These are phyloP conservation scores for Maudiozyma pseudohumilis DNA, from an alignment of 805 yeast species.

Conservation along the genomic window DNA sequence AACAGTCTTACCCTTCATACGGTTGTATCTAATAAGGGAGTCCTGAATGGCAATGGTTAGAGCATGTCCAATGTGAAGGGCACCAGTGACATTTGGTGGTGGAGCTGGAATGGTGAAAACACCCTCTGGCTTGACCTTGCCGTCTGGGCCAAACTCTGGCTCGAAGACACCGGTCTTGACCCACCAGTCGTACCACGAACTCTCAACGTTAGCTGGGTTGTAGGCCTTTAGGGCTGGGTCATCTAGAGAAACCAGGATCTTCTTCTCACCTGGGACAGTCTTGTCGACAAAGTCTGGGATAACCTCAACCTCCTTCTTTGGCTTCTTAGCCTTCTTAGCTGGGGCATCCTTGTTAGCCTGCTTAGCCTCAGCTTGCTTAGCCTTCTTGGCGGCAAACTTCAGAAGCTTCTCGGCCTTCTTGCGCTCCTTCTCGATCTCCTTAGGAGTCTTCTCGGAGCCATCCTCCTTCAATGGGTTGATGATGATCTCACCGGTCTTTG, in stretches of 20 bases:
- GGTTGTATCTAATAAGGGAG: constrained; percentile 80
- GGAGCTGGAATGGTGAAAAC: constrained; percentile 92
- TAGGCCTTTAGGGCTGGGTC: constrained; percentile 92
- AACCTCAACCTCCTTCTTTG: constrained; percentile 59
- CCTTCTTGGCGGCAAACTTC: constrained; percentile 73
- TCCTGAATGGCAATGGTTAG: constrained; percentile 93
- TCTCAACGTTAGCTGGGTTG: constrained; percentile 84
- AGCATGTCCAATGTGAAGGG: constrained; percentile 97
- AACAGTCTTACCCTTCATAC: constrained; percentile 95
- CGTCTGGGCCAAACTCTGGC: constrained; percentile 73
- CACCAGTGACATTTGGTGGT: constrained; percentile 98
- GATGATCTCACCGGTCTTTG: constrained; percentile 30
- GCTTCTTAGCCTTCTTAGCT: constrained; percentile 45
- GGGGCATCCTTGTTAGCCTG: constrained; percentile 40
- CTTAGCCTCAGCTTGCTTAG: constrained; percentile 37
- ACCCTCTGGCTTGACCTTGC: constrained; percentile 73
- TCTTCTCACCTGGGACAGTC: constrained; percentile 86
- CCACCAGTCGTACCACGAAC: constrained; percentile 99
- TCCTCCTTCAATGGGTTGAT: constrained; percentile 32
- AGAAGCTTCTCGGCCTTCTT: constrained; percentile 83
- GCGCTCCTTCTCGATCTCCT: constrained; percentile 77
- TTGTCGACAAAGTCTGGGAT: constrained; percentile 78
- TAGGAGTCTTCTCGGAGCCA: constrained; percentile 55
- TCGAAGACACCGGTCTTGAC: constrained; percentile 74
- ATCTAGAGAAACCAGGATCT: constrained; percentile 73